A percentile compares a stretch with the other conserved stretches of the same genome.
These are phyloP conservation scores for Dactylellina haptotyla DNA, from an alignment of 2,329 filamentous ascomycete species.

Conservation along the genomic window DNA sequence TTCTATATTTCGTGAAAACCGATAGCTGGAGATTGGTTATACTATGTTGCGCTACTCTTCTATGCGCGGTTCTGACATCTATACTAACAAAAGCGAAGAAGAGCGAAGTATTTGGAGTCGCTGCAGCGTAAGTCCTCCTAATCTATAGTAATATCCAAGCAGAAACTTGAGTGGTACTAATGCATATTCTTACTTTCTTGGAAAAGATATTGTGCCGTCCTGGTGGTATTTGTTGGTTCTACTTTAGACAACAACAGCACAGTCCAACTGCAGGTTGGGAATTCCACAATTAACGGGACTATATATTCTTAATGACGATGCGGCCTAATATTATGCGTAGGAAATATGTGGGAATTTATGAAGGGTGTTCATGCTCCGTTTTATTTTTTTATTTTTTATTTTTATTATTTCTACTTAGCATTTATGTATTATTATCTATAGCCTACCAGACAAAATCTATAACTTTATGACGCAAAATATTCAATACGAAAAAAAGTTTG, in stretches of 20 bases:
- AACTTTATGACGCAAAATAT: too few species aligned
- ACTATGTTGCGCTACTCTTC: conserved; percentile 11
- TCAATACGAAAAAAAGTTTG: too few species aligned
- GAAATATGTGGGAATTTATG: background rate
- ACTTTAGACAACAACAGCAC: conserved; percentile 20
- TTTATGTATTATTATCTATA: too few species aligned
- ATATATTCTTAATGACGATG: conserved; percentile 22
- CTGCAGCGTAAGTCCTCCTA: conserved; percentile 33
- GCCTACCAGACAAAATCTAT: too few species aligned
- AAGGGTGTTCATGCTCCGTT: background rate
- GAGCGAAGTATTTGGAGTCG: conserved; percentile 36
- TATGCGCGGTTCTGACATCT: conserved; percentile 24
- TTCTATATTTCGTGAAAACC: conserved; percentile 9
- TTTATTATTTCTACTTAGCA: background rate
- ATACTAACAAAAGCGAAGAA: conserved; percentile 40
- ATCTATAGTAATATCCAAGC: too few species aligned
- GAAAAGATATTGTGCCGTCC: conserved; percentile 39
- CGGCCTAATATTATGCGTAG: background rate
- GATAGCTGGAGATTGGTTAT: conserved; percentile 12
- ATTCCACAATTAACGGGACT: conserved; percentile 32
- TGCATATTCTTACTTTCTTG: background rate
- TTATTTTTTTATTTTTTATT: background rate
- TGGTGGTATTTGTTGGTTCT: conserved; percentile 42
- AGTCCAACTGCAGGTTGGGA: conserved; percentile 10
- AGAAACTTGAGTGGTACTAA: too few species aligned